Evolutionary conservation across 2,329 filamentous ascomycete species (phyloP).

Genomic region (Penicillium brasilianum): DNA sequence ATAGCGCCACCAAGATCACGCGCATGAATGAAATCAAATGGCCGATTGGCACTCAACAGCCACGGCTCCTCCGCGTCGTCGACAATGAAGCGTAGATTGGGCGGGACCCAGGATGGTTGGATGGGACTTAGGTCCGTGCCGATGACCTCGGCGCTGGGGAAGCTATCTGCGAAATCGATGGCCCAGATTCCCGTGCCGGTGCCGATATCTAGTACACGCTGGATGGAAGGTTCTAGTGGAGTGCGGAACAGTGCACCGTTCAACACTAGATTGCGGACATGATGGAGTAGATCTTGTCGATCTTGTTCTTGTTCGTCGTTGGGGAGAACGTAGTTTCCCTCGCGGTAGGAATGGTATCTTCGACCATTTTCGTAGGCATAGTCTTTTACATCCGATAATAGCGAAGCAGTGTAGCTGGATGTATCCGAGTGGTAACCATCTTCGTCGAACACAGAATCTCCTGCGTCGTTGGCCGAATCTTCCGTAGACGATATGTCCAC

Average conservation of each 20-base stretch:
- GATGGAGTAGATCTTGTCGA: conserved; percentile 44
- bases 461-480: conserved; percentile 19
- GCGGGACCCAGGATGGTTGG: conserved; percentile 45
- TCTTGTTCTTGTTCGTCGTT: conserved; percentile 45
- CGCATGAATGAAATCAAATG: conserved; percentile 42
- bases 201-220: conserved; percentile 45
- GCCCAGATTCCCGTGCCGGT: conserved; percentile 46
- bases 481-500: conserved; percentile 16
- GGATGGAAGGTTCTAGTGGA: conserved; percentile 38
- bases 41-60: conserved; percentile 32
- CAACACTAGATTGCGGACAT: conserved; percentile 44
- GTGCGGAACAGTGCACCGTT: conserved; percentile 44
- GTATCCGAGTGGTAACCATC: conserved; percentile 24
- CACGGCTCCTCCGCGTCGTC: conserved; percentile 43
- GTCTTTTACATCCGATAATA: conserved; percentile 31
- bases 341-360: conserved; percentile 36
- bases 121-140: conserved; percentile 56
- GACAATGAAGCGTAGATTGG: conserved; percentile 42
- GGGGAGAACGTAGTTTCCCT: conserved; percentile 40
- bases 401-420: conserved; percentile 29
- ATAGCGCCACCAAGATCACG: conserved; percentile 42
- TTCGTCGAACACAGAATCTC: conserved; percentile 27
- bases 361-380: conserved; percentile 35
- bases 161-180: conserved; percentile 44
- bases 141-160: conserved; percentile 47